These are phyloP conservation scores for Elymus sibiricus DNA, from an alignment of 176 grass and related monocot genomes.

Conservation along the genomic window DNA sequence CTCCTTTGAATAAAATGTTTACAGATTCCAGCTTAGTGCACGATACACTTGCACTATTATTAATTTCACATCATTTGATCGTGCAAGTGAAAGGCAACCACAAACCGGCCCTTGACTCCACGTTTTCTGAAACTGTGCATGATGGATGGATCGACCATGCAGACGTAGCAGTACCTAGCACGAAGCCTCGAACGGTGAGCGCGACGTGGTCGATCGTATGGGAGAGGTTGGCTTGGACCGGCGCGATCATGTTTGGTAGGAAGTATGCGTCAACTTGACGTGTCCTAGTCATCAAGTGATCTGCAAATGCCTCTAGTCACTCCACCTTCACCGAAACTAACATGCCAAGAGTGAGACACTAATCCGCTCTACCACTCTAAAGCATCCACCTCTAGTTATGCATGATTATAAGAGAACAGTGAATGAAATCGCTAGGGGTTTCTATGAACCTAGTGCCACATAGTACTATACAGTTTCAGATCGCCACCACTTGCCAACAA, in stretches of 20 bases:
- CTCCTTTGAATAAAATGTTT: too few species aligned
- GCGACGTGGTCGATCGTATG: neutral
- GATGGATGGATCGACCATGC: neutral
- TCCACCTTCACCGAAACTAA: neutral
- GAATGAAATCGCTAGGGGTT: neutral
- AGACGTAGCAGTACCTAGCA: neutral
- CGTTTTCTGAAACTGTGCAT: neutral
- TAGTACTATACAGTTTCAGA: neutral
- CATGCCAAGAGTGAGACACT: too few species aligned
- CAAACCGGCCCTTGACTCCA: neutral
- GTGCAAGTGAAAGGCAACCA: too few species aligned
- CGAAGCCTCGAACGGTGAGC: neutral
- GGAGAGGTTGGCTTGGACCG: slow-evolving; percentile 5
- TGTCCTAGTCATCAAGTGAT: neutral
- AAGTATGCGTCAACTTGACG: slow-evolving; percentile 18
- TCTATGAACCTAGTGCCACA: neutral
- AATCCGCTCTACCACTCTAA: neutral
- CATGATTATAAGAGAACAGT: neutral
- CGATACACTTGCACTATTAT: too few species aligned
- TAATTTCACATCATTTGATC: too few species aligned
- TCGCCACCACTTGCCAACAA: neutral
- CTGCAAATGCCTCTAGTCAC: neutral
- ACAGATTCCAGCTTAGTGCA: too few species aligned
- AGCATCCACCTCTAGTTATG: neutral
- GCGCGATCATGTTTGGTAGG: slow-evolving; percentile 15